Base-by-base conservation (phyloP, 2,329 filamentous ascomycete species). In the Colletotrichum siamense region DNA sequence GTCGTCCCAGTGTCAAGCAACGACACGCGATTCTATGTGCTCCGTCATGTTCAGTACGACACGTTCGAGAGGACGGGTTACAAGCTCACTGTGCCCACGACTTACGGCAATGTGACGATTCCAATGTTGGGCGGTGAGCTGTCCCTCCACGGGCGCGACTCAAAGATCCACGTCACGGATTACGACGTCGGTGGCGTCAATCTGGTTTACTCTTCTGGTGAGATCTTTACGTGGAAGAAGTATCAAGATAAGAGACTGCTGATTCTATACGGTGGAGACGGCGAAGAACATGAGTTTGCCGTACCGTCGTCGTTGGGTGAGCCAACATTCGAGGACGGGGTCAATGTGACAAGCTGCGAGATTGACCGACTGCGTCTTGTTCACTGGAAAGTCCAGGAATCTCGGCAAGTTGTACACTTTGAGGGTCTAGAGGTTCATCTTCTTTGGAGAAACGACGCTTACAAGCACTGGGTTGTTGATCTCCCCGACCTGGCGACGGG, bases 201-300 rank as follows among this genome's bases (percentile, higher is more conserved):
- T 6, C 81, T 94, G n/a, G 83, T 93, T 2, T 94, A 94, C 83
- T 93, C 91, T 2, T 92, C 92, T 10, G 91, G 91, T 1, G 92
- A 94, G 79, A 89, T 94, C 70, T 91, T 92, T 78, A 93, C 91
- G 0, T 93, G 91, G 89, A 92, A 94, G 82, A 88, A 91, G 77
- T 92, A 92, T 76, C 87, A 86, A 2, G 83, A 88, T 62, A 89
- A 89, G 81, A 92, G 89, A 22, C 88, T 91, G 1, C 82, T 94
- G 2, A 84, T 94, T 3, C 84, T 94, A 4, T 94, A 94, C 78
- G 91, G 90, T 15, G 91, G 89, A 3, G 85, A 88, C 5, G 88
- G 86, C 13, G 92, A 94, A 79, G 85, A 85, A 4, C 91, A 94
- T 78, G 92, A 94, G 81, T 82, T 94, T 13, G 90, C 88, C 5